Percentiles rank a stretch among this genome's conserved stretches.
These are phyloP conservation scores for Hippophae gyantsensis DNA, from an alignment of 306 rosid species.

Conservation along the genomic window DNA sequence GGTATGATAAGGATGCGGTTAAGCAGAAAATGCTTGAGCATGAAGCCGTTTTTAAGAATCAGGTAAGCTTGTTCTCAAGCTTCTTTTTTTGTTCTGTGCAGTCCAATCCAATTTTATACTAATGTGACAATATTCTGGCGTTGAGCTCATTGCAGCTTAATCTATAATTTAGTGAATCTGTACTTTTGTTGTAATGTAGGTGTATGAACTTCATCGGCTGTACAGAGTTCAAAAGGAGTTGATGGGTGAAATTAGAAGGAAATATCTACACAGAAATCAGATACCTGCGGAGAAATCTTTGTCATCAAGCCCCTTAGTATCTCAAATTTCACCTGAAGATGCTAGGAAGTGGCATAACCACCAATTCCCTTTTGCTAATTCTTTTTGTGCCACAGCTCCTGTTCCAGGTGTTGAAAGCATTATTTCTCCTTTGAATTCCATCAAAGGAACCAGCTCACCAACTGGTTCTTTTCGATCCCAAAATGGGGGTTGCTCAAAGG, in stretches of 20 bases:
- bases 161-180: conserved; percentile 9
- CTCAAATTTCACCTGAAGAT: conserved; percentile 54
- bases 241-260: conserved; percentile 68
- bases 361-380: conserved; percentile 40
- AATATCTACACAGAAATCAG: conserved; percentile 41
- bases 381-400: conserved; percentile 38
- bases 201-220: conserved; percentile 75
- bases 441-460: conserved; percentile 40
- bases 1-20: conserved; percentile 57
- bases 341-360: conserved; percentile 49
- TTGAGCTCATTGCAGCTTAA: neutral
- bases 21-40: conserved; percentile 87
- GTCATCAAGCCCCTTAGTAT: conserved; percentile 50
- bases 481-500: conserved; percentile 50
- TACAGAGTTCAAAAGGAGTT: conserved; percentile 80
- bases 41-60: conserved; percentile 69
- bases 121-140: no score
- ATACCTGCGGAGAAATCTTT: conserved; percentile 53
- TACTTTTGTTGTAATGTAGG: conserved; percentile 41
- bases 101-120: neutral
- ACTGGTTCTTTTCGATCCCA: conserved; percentile 42
- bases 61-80: conserved; percentile 37
- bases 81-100: neutral
- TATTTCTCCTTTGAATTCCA: conserved; percentile 50
- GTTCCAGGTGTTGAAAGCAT: conserved; percentile 53